These are phyloP conservation scores for Auriscalpium orientale DNA, from an alignment of 768 basidiomycete species.

Conservation along the genomic window DNA sequence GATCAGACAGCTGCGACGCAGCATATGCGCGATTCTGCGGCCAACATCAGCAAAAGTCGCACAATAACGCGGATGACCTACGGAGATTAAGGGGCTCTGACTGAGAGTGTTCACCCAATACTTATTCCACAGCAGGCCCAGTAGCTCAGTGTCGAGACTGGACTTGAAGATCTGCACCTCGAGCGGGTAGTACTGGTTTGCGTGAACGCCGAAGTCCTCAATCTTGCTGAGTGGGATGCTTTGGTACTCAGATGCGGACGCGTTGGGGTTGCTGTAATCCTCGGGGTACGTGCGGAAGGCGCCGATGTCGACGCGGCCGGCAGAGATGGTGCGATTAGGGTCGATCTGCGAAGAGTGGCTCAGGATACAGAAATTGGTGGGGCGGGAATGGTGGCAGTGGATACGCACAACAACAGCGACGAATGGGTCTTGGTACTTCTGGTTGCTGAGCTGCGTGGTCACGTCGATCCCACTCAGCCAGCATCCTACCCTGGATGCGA, in stretches of 20 bases:
- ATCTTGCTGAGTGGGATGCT: conserved; percentile 96
- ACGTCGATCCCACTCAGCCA: conserved; percentile 99
- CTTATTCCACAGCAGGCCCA: conserved; percentile 95
- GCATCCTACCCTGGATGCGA: conserved; percentile 99
- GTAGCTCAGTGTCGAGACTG: conserved; percentile 75
- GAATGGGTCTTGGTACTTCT: conserved; percentile 93
- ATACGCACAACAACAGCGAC: conserved; percentile 86
- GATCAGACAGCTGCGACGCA: conserved; percentile 82
- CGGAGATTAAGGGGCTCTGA: conserved; percentile 87
- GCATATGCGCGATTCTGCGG: conserved; percentile 90
- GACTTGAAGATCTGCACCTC: conserved; percentile 96
- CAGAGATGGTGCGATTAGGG: conserved; percentile 96
- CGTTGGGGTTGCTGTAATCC: conserved; percentile 78
- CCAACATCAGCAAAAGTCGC: background rate
- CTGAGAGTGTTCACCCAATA: conserved; percentile 98
- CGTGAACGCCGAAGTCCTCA: conserved; percentile 98
- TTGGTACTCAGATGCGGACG: conserved; percentile 78
- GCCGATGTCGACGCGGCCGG: conserved; percentile 97
- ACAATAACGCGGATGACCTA: conserved; percentile 28
- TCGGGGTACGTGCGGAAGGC: conserved; percentile 98
- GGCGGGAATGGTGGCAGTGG: background rate
- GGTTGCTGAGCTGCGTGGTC: conserved; percentile 92
- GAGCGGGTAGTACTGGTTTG: conserved; percentile 90
- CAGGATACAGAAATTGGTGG: background rate
- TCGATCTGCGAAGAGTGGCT: conserved; percentile 57